Percentiles rank a stretch among this genome's conserved stretches.
phyloP scores from a whole-genome alignment of 2,329 filamentous ascomycete species.

The Stagonosporopsis chrysanthemi region DNA sequence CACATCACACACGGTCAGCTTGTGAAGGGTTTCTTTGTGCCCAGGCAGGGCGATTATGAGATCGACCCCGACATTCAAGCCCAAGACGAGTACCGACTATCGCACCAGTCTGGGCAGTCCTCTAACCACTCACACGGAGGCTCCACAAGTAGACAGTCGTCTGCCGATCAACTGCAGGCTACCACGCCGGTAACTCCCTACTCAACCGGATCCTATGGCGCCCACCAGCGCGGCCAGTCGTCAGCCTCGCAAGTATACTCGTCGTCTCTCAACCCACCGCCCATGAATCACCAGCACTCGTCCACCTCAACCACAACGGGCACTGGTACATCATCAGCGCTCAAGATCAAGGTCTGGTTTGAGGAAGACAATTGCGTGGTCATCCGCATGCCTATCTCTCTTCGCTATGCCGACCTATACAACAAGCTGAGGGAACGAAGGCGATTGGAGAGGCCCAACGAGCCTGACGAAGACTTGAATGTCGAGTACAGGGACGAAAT shows the following conservation, averaged over 20 bases:
- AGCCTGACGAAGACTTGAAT: conserved; percentile 71
- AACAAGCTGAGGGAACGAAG: conserved; percentile 86
- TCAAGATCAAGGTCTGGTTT: conserved; percentile 97
- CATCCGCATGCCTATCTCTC: conserved; percentile 84
- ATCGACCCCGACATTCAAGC: conserved; percentile 74
- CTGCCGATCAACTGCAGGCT: conserved; percentile 49
- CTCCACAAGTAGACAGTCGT: conserved; percentile 47
- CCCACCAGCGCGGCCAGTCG: conserved; percentile 53
- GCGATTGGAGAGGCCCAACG: conserved; percentile 65
- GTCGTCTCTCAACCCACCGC: conserved; percentile 41
- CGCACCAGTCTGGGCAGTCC: conserved; percentile 59
- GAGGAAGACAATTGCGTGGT: conserved; percentile 86
- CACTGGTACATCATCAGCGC: conserved; percentile 43
- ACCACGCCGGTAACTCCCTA: conserved; percentile 47
- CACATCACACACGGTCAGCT: conserved; percentile 86
- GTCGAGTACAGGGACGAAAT: conserved; percentile 88
- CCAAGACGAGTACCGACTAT: conserved; percentile 76
- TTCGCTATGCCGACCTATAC: conserved; percentile 77
- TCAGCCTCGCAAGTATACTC: conserved; percentile 42
- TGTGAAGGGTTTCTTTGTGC: conserved; percentile 89
- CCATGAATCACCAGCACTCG: conserved; percentile 50
- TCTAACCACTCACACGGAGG: conserved; percentile 48
- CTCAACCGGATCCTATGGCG: conserved; percentile 50
- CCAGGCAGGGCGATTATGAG: conserved; percentile 90
- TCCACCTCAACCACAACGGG: conserved; percentile 38